Base-by-base conservation (phyloP, 805 yeast genomes). In the Ogataea pignaliae region DNA sequence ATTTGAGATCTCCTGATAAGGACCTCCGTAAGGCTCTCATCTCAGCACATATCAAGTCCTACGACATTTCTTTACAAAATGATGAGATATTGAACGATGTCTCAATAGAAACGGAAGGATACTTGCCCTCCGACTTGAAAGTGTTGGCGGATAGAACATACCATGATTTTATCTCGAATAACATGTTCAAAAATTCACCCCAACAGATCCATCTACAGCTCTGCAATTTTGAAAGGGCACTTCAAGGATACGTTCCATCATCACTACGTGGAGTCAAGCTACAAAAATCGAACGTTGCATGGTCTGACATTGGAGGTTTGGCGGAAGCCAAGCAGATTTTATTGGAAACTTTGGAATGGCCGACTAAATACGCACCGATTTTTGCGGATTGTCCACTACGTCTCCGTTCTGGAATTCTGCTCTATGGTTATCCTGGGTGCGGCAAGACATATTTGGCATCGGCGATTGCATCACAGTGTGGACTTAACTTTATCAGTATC, bases 371-470 rank as follows among this genome's bases (percentile, higher is more conserved):
- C 59, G 95, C 96, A 0, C 97, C 97, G 6, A 88, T 91, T n/a
- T 91, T 93, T 65, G 82, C 83, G 14, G 80, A 79, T 48, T 88
- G 96, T 56, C 96, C 98, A 0, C 68, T 91, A 41, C 69, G 98
- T 43, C 70, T 91, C 41, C 74, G 98, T 55, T 88, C 97, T 0
- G 99, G 99, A 40, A 79, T 91, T 18, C 68, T 91, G 40, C 73
- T 91, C 12, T 91, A 91, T 63, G 99, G 99, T 0, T 91, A 88
- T 60, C 98, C 99, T 0, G 99, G 99, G 2, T 91, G 99, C 66
- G 99, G 99, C 37, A 91, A 91, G 64, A 91, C 98, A 0, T 70
- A 90, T 48, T 64, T 91, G 34, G 98, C 98, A 0, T 85, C 93
- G 44, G 97, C 97, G 0, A 86, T 91, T 41, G 95, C 97, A 1